A percentile compares a stretch with the other conserved stretches of the same genome.
These are phyloP conservation scores for Pichia sporocuriosa DNA, from an alignment of 805 yeast species.

Conservation along the genomic window DNA sequence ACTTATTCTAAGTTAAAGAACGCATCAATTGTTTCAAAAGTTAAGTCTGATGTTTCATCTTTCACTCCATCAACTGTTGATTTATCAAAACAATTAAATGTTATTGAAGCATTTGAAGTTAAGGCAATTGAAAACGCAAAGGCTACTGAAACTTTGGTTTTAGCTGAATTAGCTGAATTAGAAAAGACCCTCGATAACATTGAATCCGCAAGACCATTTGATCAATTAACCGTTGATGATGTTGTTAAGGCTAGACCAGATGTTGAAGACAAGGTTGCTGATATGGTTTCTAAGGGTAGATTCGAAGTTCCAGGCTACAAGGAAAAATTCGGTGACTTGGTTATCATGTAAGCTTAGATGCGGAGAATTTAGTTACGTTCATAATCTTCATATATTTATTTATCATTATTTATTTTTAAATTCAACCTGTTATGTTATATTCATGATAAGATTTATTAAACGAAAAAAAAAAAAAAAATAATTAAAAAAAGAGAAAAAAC, in stretches of 20 bases:
- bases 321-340: conserved; percentile 96
- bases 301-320: conserved; percentile 98
- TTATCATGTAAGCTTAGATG: conserved; percentile 60
- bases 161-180: conserved; percentile 78
- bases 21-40: conserved; percentile 67
- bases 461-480: no score
- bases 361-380: conserved; percentile 6
- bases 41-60: conserved; percentile 65
- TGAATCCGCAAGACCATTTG: conserved; percentile 96
- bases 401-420: conserved; percentile 9
- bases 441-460: conserved; percentile 1
- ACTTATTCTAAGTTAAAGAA: conserved; percentile 79
- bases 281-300: conserved; percentile 93
- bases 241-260: conserved; percentile 95
- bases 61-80: conserved; percentile 85
- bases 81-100: conserved; percentile 80
- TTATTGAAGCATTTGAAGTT: conserved; percentile 88
- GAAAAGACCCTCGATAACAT: conserved; percentile 87
- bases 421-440: conserved; percentile 6
- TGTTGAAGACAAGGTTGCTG: conserved; percentile 89
- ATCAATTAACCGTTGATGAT: conserved; percentile 93
- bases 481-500: no score
- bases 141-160: conserved; percentile 83
- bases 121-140: conserved; percentile 95
- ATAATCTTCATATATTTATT: conserved; percentile 13